Evolutionary conservation across 306 rosid species (phyloP), one percentile per base, ranked within the genome.

Genomic region (Alnus glutinosa): DNA sequence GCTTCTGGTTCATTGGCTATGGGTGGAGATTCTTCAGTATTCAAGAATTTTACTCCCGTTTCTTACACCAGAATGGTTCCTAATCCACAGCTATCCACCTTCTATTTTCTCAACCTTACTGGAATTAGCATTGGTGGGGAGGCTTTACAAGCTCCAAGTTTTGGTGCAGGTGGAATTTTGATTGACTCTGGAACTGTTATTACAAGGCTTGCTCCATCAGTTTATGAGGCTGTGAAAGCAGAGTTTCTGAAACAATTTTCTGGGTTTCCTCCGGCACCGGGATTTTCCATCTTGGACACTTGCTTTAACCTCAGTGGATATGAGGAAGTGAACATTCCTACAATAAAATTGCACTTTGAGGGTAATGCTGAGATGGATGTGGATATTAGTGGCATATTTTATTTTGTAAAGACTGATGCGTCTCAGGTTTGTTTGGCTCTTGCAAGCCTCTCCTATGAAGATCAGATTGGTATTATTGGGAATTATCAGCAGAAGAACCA

Each of bases 121-220:
- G 89, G 95, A 46, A 86, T 92, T 9, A 75, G 78, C 55, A 78
- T 94, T 9, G 97, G 97, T 9, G 93, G 87, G 44, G 88, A 88
- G 74, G 71, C 79, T 34, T 23, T 94, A 63, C 51, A 72, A 51
- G 70, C 75, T 77, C 68, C 85, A 28, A 86, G 78, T 77, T 79
- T 85, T 47, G 81, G 81, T 50, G 51, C 55, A 12, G 79, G 72
- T 5, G 90, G 94, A 64, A 55, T 87, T 19, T 30, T 92, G 70
- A 86, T 94, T 69, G 97, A 94, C 75, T 94, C 98, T 0, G 98
- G 97, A 42, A 94, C 98, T 8, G 92, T 91, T 55, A 94, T 94
- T 44, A 75, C 97, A 15, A 89, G 98, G 77, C 81, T 94, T 12
- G 61, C 89, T 69, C 94, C 97, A 34, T 86, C 94, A 18, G 69